Base-by-base conservation (phyloP, 495 filamentous ascomycete genomes). In the Barbatosphaeria neglecta region DNA sequence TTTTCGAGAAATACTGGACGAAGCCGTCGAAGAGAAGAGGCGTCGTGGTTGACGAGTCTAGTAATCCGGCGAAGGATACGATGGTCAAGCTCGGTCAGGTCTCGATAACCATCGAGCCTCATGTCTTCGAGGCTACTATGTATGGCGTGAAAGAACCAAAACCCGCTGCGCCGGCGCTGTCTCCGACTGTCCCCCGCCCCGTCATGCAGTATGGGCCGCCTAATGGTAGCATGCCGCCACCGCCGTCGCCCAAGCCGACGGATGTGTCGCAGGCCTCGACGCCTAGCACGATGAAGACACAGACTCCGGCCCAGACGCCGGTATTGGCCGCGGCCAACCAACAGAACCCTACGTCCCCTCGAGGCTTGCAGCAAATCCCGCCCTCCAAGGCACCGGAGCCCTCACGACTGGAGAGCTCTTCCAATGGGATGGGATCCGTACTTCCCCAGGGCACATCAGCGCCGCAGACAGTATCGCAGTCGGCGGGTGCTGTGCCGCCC, bases 1-100 rank as follows among this genome's bases (percentile, higher is more conserved):
- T 95, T 28, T 86, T 99, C 49, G 88, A 92, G 50, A 85, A 84
- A 53, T 97, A 93, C 63, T 96, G 90, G 83, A 83, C 83, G 10
- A 95, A 96, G 55, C 88, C 89, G 6, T 75, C 78, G 46, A 94
- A 90, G 68, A 78, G 80, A 43, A 88, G 86, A 65, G 81, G 85
- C 22, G 74, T 75, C 22, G 67, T 77, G 11, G 80, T 84, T 50
- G 73, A 83, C 46, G 79, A 86, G 41, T 63, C 73, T 9, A 77
- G 81, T 51, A 93, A 94, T 51, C 90, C 89, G 1, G 75, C 85
- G 5, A 86, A 87, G 57, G 86, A 94, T 39, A 84, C 78, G 50
- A 95, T 96, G 88, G 67, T 74, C 38, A 89, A 83, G 62, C 69
- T 95, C 17, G 90, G 90, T 22, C 72, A 74, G 39, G 84, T 87